Percentiles rank a stretch among this genome's conserved stretches.
Evolutionary conservation across 1,284 basidiomycete genomes (phyloP).

Genomic region (Microbotryum intermedium): DNA sequence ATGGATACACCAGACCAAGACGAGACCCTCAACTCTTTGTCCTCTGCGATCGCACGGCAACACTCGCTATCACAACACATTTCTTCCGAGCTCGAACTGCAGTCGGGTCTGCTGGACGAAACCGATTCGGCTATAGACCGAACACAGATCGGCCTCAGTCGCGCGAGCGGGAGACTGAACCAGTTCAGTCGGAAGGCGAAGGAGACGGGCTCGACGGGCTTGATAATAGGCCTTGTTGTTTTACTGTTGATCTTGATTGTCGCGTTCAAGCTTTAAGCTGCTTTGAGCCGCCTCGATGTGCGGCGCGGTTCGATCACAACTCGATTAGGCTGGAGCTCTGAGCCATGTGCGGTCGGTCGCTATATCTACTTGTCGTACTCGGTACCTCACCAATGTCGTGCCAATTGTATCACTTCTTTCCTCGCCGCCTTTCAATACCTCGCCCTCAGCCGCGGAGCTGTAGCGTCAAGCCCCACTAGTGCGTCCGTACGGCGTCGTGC

Average conservation of each 20-base stretch:
- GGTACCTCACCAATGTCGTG: too few species aligned
- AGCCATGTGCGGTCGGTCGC: too few species aligned
- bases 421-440: too few species aligned
- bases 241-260: slow-evolving; percentile 27
- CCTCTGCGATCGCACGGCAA: slow-evolving; percentile 32
- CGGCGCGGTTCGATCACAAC: background rate
- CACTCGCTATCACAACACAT: slow-evolving; percentile 32
- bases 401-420: too few species aligned
- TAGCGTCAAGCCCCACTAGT: too few species aligned
- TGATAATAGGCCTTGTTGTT: slow-evolving; percentile 28
- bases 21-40: slow-evolving; percentile 29
- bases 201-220: slow-evolving; percentile 23
- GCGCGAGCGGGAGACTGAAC: slow-evolving; percentile 27
- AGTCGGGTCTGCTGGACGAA: slow-evolving; percentile 31
- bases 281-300: background rate
- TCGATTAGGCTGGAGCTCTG: too few species aligned
- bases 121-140: slow-evolving; percentile 32
- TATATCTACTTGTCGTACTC: too few species aligned
- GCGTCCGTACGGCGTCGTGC: too few species aligned
- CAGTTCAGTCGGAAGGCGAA: slow-evolving; percentile 25
- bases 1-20: slow-evolving; percentile 28
- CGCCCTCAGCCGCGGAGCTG: too few species aligned
- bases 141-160: slow-evolving; percentile 25
- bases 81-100: slow-evolving; percentile 33
- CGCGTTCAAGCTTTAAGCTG: slow-evolving; percentile 21